A percentile compares a stretch with the other conserved stretches of the same genome.
These are phyloP conservation scores for Barnettozyma siamensis DNA, from an alignment of 805 yeast genomes.

Conservation along the genomic window DNA sequence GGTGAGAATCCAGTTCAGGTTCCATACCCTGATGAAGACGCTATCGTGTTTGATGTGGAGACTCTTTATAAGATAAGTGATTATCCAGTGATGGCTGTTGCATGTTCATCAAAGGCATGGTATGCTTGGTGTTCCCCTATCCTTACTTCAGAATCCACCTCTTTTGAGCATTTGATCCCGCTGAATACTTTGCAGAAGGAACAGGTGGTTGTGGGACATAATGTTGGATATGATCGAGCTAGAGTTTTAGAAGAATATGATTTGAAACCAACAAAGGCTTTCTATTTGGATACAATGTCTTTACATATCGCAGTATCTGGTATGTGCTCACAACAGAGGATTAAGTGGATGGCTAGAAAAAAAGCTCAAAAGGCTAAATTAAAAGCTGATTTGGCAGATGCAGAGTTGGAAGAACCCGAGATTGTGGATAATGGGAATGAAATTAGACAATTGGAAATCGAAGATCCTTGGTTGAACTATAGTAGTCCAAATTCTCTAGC, in stretches of 20 bases:
- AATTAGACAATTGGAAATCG: constrained; percentile 27
- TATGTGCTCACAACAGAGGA: constrained; percentile 87
- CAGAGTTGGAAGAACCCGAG: neutral
- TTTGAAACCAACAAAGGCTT: constrained; percentile 59
- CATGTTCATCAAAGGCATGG: constrained; percentile 76
- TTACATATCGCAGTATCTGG: constrained; percentile 88
- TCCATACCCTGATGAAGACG: constrained; percentile 61
- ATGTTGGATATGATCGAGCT: constrained; percentile 87
- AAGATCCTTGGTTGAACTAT: constrained; percentile 80
- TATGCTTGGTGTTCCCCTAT: constrained; percentile 93
- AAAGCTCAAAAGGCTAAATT: constrained; percentile 25
- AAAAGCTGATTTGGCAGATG: constrained; percentile 7
- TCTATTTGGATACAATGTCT: constrained; percentile 88
- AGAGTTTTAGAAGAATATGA: constrained; percentile 79
- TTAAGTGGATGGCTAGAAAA: constrained; percentile 60
- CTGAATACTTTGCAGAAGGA: constrained; percentile 43
- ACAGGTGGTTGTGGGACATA: constrained; percentile 80
- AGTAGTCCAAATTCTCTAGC: constrained; percentile 77
- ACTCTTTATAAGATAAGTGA: constrained; percentile 68
- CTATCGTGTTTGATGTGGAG: constrained; percentile 85
- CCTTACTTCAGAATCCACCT: constrained; percentile 46
- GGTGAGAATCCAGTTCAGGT: constrained; percentile 53
- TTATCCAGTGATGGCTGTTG: constrained; percentile 77
- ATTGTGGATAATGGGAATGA: neutral
- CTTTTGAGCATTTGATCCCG: constrained; percentile 66